phyloP scores from a whole-genome alignment of 352 stramenopile species.

The Pythium pectinolyticum region DNA sequence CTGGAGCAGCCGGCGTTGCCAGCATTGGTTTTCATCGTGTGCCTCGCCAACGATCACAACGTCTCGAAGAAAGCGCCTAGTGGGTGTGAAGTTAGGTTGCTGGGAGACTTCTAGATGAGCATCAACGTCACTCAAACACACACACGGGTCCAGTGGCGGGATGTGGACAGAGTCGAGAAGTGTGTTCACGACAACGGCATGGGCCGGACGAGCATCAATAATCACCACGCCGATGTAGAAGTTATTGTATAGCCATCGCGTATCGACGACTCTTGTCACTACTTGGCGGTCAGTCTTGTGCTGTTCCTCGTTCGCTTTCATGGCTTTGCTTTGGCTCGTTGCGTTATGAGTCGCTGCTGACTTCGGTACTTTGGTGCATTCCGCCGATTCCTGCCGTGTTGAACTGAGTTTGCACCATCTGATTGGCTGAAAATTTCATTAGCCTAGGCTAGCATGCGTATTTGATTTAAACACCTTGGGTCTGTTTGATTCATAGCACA shows the following conservation, averaged over 20 bases:
- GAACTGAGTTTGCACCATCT: neutral
- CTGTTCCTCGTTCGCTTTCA: neutral
- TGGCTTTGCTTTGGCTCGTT: neutral
- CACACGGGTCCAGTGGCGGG: conserved; percentile 27
- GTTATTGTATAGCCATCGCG: conserved; percentile 77
- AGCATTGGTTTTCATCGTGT: conserved; percentile 33
- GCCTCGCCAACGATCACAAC: conserved; percentile 51
- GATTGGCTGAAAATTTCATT: conserved; percentile 11
- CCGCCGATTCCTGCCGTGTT: neutral
- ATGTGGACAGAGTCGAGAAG: conserved; percentile 55
- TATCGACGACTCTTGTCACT: conserved; percentile 34
- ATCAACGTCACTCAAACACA: conserved; percentile 26
- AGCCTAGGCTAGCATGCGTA: neutral
- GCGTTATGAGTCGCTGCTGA: neutral
- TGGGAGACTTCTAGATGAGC: conserved; percentile 26
- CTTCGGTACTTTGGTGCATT: neutral
- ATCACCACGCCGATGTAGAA: conserved; percentile 62
- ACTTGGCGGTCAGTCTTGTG: neutral
- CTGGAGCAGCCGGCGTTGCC: conserved; percentile 40
- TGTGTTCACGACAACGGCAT: conserved; percentile 38
- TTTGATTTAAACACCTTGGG: conserved; percentile 4
- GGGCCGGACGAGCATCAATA: conserved; percentile 46
- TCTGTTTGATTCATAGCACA: conserved; percentile 5
- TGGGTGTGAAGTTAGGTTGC: conserved; percentile 24
- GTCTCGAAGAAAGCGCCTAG: conserved; percentile 48